These are phyloP conservation scores for Kuraishia floccosa DNA, from an alignment of 805 yeast species.

Conservation along the genomic window DNA sequence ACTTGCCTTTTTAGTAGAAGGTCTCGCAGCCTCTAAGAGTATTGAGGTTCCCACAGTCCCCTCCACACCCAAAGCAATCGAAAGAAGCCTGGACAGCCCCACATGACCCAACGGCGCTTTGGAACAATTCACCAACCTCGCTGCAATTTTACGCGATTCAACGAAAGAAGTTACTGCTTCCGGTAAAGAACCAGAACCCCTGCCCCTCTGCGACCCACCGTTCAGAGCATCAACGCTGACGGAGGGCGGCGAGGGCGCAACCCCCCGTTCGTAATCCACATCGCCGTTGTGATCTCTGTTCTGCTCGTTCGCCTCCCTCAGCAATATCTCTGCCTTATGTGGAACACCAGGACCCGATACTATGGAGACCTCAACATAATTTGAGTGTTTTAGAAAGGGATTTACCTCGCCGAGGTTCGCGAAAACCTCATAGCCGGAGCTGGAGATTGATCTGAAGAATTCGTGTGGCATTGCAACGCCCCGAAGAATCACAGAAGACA, in stretches of 20 bases:
- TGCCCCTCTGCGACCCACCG: no score
- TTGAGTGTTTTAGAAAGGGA: constrained; percentile 8
- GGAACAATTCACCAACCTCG: constrained; percentile 31
- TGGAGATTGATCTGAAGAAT: constrained; percentile 11
- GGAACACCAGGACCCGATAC: constrained; percentile 48
- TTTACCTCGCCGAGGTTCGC: not conserved
- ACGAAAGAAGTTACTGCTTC: no score
- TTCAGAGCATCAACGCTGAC: no score
- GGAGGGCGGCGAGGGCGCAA: no score
- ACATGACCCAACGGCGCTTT: constrained; percentile 24
- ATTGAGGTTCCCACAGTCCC: constrained; percentile 40
- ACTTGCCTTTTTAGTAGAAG: constrained; percentile 21
- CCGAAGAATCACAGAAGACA: constrained; percentile 1
- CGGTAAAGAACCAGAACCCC: no score
- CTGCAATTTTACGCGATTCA: constrained; percentile 35
- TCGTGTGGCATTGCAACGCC: constrained; percentile 42
- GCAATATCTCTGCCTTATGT: no score
- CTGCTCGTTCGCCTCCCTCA: no score
- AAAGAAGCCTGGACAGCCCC: constrained; percentile 41
- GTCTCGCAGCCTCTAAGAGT: constrained; percentile 34
- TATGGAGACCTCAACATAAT: constrained; percentile 38
- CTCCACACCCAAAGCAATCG: constrained; percentile 45
- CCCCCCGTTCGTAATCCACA: no score
- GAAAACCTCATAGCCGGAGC: no score
- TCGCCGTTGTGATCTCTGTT: no score